A percentile compares a stretch with the other conserved stretches of the same genome.
These are phyloP conservation scores for Ceratocystiopsis brevicomis DNA, from an alignment of 2,329 filamentous ascomycete species.

Conservation along the genomic window DNA sequence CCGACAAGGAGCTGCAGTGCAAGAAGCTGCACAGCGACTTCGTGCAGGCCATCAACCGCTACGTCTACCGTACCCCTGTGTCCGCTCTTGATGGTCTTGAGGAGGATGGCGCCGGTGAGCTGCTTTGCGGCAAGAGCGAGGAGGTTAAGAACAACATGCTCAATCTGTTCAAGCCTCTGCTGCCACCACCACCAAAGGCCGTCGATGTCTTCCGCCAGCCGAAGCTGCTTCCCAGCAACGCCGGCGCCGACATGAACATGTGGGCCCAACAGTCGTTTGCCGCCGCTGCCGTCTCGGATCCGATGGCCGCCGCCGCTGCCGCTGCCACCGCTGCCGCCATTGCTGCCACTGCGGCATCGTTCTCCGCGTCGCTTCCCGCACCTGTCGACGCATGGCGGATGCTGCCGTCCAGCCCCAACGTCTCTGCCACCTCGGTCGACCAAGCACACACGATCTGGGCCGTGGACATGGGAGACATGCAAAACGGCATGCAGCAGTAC, in stretches of 20 bases:
- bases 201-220: conserved; percentile 78
- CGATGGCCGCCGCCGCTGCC: neutral
- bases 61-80: conserved; percentile 79
- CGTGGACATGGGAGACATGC: conserved; percentile 52
- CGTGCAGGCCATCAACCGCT: conserved; percentile 90
- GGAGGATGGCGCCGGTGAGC: conserved; percentile 86
- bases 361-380: conserved; percentile 27
- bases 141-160: conserved; percentile 80
- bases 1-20: conserved; percentile 86
- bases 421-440: conserved; percentile 48
- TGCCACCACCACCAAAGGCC: conserved; percentile 70
- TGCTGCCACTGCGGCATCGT: conserved; percentile 4
- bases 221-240: conserved; percentile 61
- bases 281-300: conserved; percentile 32
- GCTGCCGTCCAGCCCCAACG: conserved; percentile 66
- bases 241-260: conserved; percentile 51
- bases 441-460: conserved; percentile 51
- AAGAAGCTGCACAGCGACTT: conserved; percentile 97
- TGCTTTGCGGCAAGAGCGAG: conserved; percentile 77
- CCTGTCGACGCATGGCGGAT: conserved; percentile 81
- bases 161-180: conserved; percentile 69
- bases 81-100: conserved; percentile 86
- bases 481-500: neutral
- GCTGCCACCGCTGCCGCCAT: conserved; percentile 7
- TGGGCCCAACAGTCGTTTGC: conserved; percentile 46